Percentiles rank a stretch among this genome's conserved stretches.
Evolutionary conservation across 345 rosid genomes (phyloP).

Genomic region (Triadica sebifera): DNA sequence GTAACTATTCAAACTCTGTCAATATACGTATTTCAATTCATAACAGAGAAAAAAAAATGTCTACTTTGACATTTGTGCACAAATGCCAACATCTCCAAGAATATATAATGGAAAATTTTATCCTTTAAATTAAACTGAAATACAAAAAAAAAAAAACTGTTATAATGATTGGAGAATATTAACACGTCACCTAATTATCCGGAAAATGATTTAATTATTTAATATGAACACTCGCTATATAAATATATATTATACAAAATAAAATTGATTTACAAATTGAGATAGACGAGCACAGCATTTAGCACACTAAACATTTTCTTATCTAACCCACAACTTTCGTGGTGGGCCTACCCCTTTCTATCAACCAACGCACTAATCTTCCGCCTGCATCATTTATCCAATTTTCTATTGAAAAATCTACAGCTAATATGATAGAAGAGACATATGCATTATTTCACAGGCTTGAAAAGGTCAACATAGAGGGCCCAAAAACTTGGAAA

Average conservation of each 20-base stretch:
- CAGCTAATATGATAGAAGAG: neutral
- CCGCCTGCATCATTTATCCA: neutral
- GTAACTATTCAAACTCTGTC: too few relatives aligned
- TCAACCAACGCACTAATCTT: constrained; percentile 18
- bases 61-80: too few relatives aligned
- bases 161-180: too few relatives aligned
- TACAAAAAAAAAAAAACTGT: too few relatives aligned
- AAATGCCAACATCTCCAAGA: too few relatives aligned
- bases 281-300: neutral
- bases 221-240: neutral
- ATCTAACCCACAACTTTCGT: neutral
- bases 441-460: neutral
- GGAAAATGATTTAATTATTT: neutral
- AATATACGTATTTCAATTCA: too few relatives aligned
- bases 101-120: too few relatives aligned
- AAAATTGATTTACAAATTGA: neutral
- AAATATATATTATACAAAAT: neutral
- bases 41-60: too few relatives aligned
- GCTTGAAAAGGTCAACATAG: neutral
- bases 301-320: neutral
- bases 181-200: neutral
- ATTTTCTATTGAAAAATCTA: neutral
- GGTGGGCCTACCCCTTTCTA: neutral
- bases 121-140: too few relatives aligned
- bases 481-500: neutral